Percentiles rank a stretch among this genome's conserved stretches.
Conservation (phyloP, 768 basidiomycete genomes). For the Termitomyces sp. region DNA sequence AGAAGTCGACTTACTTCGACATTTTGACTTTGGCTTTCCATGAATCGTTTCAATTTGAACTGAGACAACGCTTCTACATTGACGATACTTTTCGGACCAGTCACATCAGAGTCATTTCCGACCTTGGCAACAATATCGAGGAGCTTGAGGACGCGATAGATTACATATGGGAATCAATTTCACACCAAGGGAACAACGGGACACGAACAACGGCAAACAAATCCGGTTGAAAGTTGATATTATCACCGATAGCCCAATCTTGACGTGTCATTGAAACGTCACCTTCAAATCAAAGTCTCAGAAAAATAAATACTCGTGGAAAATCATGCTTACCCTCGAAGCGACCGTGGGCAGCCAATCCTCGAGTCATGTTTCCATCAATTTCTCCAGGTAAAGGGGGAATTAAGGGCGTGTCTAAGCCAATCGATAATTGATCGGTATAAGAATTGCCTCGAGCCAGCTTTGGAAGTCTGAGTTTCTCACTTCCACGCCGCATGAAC, state of each 20-base stretch:
- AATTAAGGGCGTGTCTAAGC: constrained; percentile 3
- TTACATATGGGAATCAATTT: not conserved
- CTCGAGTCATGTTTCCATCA: constrained; percentile 8
- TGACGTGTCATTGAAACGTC: constrained; percentile 14
- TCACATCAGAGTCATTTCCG: constrained; percentile 11
- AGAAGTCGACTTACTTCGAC: not conserved
- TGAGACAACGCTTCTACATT: constrained; percentile 4
- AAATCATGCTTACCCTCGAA: constrained; percentile 7
- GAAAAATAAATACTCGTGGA: not conserved
- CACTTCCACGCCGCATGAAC: not conserved
- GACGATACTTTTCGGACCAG: constrained; percentile 11
- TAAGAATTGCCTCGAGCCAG: constrained; percentile 9
- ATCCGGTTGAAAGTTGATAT: constrained; percentile 6
- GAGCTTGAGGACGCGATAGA: not conserved
- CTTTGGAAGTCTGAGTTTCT: not conserved
- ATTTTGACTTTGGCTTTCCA: constrained; percentile 6
- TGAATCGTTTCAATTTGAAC: constrained; percentile 11
- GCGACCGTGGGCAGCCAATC: constrained; percentile 10
- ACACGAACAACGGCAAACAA: constrained; percentile 4
- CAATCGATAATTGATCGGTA: constrained; percentile 9
- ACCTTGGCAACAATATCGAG: constrained; percentile 5
- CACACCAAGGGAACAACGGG: not conserved
- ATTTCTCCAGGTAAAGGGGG: constrained; percentile 12
- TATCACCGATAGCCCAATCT: constrained; percentile 11
- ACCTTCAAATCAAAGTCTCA: not conserved